Evolutionary conservation across 2,329 filamentous ascomycete species (phyloP).

Genomic region (Colletotrichum incanum): DNA sequence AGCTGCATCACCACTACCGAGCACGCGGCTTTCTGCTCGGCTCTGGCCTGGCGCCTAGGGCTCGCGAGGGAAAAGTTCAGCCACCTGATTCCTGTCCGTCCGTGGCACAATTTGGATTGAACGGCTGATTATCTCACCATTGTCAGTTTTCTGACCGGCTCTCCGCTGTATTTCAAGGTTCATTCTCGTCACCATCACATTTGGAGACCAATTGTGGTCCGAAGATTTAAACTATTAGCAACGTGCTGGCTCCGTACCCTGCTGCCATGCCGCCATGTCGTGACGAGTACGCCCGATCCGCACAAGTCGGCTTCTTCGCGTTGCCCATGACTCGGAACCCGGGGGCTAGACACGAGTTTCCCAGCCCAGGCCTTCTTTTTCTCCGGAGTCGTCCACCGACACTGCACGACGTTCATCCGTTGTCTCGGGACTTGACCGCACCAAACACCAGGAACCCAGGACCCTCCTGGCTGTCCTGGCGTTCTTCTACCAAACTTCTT

Average conservation of each 20-base stretch:
- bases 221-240: neutral
- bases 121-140: neutral
- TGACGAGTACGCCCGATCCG: neutral
- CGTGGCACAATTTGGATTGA: neutral
- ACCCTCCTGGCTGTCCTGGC: neutral
- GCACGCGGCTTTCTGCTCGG: neutral
- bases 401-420: conserved; percentile 20
- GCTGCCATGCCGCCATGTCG: neutral
- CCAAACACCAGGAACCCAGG: neutral
- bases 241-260: neutral
- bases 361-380: neutral
- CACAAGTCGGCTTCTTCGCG: neutral
- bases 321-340: conserved; percentile 1
- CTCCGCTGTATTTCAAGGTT: no score
- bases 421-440: conserved; percentile 37
- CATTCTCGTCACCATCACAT: neutral
- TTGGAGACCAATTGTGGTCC: neutral
- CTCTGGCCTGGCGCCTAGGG: neutral
- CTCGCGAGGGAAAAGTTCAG: neutral
- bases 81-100: neutral
- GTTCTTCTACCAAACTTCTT: neutral
- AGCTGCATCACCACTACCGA: neutral
- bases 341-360: neutral
- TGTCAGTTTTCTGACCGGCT: neutral
- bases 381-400: neutral